Evolutionary conservation across 257 asterid genomes (phyloP), one percentile per base, ranked within the genome.

Genomic region (Forsythia suspensa): DNA sequence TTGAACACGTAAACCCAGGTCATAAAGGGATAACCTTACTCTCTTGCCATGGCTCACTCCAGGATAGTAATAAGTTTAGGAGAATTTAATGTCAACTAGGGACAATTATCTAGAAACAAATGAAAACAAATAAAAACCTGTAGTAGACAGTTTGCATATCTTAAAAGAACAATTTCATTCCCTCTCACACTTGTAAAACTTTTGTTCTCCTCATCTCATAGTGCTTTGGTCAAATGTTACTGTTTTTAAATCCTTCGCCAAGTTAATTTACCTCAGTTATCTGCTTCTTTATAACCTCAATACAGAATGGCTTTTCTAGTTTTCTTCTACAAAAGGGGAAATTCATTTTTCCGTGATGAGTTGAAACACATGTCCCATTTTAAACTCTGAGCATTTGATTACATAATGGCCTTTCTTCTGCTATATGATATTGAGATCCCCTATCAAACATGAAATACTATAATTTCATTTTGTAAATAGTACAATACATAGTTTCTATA

Each of bases 1-100:
- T 66, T 73, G 69, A 77, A 73, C 38, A 43, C 65, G 41, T 59
- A 72, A 59, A 44, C 52, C 52, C 16, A 44, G 52, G 52, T 44
- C 52, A 42, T 44, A 11, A 11, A 44, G 52, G 52, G 12, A 44
- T 44, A 11, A 11, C 52, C 51, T 44, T 44, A 44, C n/a, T n/a
- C 18, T 11, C 52, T 44, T 44, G 11, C 52, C 52, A 44, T 44
- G 52, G 16, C 52, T 44, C 16, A 44, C 52, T 44, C 52, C 52
- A 44, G 12, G 16, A 44, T 44, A 44, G 52, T 12, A 44, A 44
- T 12, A 44, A 44, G 52, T 10, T 44, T 44, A 12, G 55, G 51
- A 20, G 13, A 40, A 38, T 71, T 66, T 34, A 15, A 18, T 51
- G 52, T 15, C 36, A 37, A 63, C 18, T 0, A 67, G 71, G 41